Percentiles rank a stretch among this genome's conserved stretches.
Conservation (phyloP, 1,284 basidiomycete genomes). For the Cystobasidium sp. region DNA sequence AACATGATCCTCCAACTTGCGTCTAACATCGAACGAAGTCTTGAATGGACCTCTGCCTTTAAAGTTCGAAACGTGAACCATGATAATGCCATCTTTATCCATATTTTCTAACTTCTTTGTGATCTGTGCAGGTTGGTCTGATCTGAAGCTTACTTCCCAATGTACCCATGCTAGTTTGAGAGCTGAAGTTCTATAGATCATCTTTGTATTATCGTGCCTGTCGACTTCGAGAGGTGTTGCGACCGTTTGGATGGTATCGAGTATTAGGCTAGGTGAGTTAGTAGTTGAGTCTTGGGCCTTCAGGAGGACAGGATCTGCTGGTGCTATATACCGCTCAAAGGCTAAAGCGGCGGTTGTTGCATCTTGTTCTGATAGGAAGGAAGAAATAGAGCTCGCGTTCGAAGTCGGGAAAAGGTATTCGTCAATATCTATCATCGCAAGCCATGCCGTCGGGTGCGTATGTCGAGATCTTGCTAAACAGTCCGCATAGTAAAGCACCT, state of each 20-base stretch:
- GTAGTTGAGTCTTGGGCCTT: neutral
- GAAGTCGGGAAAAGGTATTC: conserved; percentile 23
- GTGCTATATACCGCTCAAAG: neutral
- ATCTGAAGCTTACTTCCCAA: conserved; percentile 22
- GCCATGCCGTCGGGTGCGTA: conserved; percentile 34
- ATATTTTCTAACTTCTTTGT: conserved; percentile 1
- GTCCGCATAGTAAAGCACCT: conserved; percentile 39
- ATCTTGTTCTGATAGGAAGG: conserved; percentile 8
- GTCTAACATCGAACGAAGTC: neutral
- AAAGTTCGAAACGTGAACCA: conserved; percentile 4
- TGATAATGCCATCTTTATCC: neutral
- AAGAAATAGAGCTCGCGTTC: neutral
- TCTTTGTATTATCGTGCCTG: conserved; percentile 23
- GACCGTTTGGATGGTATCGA: conserved; percentile 5
- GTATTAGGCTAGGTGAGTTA: neutral
- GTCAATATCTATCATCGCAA: conserved; percentile 37
- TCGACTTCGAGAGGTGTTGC: conserved; percentile 20
- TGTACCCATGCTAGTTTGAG: conserved; percentile 31
- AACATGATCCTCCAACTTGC: neutral
- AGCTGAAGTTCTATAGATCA: conserved; percentile 10
- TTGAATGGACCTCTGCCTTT: conserved; percentile 10
- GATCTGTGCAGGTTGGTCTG: conserved; percentile 5
- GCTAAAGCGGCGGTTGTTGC: conserved; percentile 3
- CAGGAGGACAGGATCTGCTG: conserved; percentile 7
- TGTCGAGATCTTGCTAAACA: conserved; percentile 34